Conservation (phyloP, 2,329 filamentous ascomycete genomes). For the Neonectria coccinea region DNA sequence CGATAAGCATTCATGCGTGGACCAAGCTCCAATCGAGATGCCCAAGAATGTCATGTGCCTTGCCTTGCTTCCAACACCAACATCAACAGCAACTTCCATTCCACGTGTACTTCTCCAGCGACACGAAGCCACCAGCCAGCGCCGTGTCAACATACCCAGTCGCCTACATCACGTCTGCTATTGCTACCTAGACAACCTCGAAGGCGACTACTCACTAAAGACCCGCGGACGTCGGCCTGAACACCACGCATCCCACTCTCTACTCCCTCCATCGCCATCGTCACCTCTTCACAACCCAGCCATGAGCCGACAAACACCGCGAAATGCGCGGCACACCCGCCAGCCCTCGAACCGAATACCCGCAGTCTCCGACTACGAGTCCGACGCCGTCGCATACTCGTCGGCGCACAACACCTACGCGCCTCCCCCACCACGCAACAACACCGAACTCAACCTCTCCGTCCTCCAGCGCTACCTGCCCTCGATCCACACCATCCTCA, state of each 20-base stretch:
- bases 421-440: constrained; percentile 72
- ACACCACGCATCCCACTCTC: not conserved
- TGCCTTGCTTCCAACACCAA: constrained; percentile 10
- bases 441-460: constrained; percentile 86
- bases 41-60: constrained; percentile 35
- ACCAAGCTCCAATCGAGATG: constrained; percentile 31
- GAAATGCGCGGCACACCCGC: constrained; percentile 54
- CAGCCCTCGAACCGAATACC: constrained; percentile 56
- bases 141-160: not conserved
- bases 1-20: constrained; percentile 41
- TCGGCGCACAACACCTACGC: constrained; percentile 52
- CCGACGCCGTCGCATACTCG: constrained; percentile 63
- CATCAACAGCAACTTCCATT: constrained; percentile 28
- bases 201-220: not conserved
- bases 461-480: constrained; percentile 87
- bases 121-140: not conserved
- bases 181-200: not conserved
- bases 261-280: constrained; percentile 5
- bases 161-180: not conserved
- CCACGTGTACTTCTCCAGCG: constrained; percentile 25
- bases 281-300: constrained; percentile 31
- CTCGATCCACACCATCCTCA: constrained; percentile 77
- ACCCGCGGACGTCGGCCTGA: not conserved
- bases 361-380: constrained; percentile 72
- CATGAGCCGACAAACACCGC: constrained; percentile 61